Conservation (phyloP, 2,329 filamentous ascomycete species). For the Monosporascus sp. region DNA sequence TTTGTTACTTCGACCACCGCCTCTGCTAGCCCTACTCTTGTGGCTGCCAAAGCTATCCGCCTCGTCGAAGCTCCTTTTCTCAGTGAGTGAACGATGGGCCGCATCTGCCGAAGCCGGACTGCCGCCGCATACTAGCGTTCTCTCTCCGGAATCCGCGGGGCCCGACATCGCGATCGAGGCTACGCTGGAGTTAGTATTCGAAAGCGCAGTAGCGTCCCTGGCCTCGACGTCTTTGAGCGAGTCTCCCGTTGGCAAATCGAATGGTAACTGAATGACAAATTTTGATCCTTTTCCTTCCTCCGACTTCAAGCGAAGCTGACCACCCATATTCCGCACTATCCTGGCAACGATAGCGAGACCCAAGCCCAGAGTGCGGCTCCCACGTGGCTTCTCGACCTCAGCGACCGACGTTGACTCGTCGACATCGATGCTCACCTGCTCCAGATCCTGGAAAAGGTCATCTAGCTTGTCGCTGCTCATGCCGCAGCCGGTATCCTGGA, state of each 20-base stretch:
- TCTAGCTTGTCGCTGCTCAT: slow-evolving; percentile 55
- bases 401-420: slow-evolving; percentile 23
- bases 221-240: slow-evolving; percentile 18
- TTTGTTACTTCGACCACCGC: slow-evolving; percentile 43
- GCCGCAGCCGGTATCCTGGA: slow-evolving; percentile 69
- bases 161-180: slow-evolving; percentile 29
- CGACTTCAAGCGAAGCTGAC: slow-evolving; percentile 77
- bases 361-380: slow-evolving; percentile 59
- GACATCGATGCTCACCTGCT: slow-evolving; percentile 48
- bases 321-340: slow-evolving; percentile 84
- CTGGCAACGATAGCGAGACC: slow-evolving; percentile 85
- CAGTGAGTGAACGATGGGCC: slow-evolving; percentile 12
- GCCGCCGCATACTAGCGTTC: slow-evolving; percentile 53
- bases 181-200: slow-evolving; percentile 17
- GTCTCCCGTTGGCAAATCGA: slow-evolving; percentile 53
- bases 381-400: slow-evolving; percentile 22
- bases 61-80: slow-evolving; percentile 31
- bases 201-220: slow-evolving; percentile 6
- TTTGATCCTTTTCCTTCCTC: slow-evolving; percentile 76
- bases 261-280: slow-evolving; percentile 75
- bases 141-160: slow-evolving; percentile 45
- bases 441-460: slow-evolving; percentile 51
- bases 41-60: slow-evolving; percentile 34
- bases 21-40: slow-evolving; percentile 39
- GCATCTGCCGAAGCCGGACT: slow-evolving; percentile 16